phyloP scores from a whole-genome alignment of 352 stramenopile genomes.

The Phytophthora fragariae region DNA sequence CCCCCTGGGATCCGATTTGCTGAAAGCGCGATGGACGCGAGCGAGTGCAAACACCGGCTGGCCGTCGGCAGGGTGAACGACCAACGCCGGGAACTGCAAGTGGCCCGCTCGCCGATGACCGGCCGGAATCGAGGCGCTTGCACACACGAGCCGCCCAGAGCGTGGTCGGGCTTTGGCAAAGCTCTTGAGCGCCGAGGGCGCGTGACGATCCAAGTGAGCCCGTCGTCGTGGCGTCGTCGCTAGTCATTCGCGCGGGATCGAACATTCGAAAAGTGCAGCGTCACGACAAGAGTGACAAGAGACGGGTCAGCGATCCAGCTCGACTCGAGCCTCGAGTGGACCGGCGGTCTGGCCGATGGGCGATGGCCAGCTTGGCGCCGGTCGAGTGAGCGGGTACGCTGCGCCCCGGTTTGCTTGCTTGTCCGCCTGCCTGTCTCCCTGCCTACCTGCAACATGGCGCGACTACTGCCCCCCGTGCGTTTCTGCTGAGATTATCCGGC shows the following conservation, averaged over 20 bases:
- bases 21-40: not conserved
- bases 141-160: slow-evolving; percentile 13
- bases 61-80: not conserved
- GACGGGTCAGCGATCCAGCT: not conserved
- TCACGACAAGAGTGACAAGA: not conserved
- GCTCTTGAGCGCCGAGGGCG: not conserved
- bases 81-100: slow-evolving; percentile 12
- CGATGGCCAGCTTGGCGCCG: not conserved
- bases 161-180: slow-evolving; percentile 15
- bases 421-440: no score
- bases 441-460: no score
- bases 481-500: not conserved
- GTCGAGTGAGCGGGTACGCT: slow-evolving; percentile 14
- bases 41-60: not conserved
- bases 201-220: slow-evolving; percentile 8
- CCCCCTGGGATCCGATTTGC: slow-evolving; percentile 6
- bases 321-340: not conserved
- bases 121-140: slow-evolving; percentile 17
- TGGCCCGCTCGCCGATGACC: not conserved
- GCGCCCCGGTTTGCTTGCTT: no score
- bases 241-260: slow-evolving; percentile 1
- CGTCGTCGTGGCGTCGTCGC: slow-evolving; percentile 16
- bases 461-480: not conserved
- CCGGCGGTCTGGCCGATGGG: not conserved
- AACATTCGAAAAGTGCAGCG: slow-evolving; percentile 12